These are phyloP conservation scores for Gremmenia infestans DNA, from an alignment of 2,329 filamentous ascomycete genomes.

Conservation along the genomic window DNA sequence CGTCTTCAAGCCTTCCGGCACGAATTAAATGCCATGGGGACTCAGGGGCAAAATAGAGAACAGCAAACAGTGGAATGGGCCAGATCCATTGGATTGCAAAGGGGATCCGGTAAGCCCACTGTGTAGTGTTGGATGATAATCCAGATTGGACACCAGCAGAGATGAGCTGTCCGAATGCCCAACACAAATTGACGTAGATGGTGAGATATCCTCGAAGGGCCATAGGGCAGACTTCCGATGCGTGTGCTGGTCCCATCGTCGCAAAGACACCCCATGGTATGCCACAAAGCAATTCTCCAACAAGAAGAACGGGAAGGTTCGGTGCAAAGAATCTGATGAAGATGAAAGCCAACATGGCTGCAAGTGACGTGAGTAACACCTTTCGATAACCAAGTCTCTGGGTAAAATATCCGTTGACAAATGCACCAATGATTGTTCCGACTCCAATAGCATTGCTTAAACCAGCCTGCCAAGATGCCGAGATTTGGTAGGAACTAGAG, in stretches of 20 bases:
- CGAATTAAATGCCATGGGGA: slow-evolving; percentile 45
- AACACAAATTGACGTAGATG: slow-evolving; percentile 42
- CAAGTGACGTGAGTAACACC: slow-evolving; percentile 40
- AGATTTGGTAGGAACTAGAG: slow-evolving; percentile 18
- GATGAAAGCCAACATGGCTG: slow-evolving; percentile 40
- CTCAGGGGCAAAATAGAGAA: slow-evolving; percentile 40
- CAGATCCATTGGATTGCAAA: slow-evolving; percentile 42
- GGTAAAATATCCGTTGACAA: slow-evolving; percentile 42
- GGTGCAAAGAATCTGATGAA: slow-evolving; percentile 45
- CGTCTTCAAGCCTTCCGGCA: slow-evolving; percentile 37
- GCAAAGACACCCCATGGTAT: slow-evolving; percentile 46
- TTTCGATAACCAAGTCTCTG: slow-evolving; percentile 44
- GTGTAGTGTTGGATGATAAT: slow-evolving; percentile 35
- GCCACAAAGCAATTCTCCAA: slow-evolving; percentile 43
- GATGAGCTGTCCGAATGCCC: slow-evolving; percentile 45
- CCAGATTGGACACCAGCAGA: slow-evolving; percentile 41
- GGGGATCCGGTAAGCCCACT: slow-evolving; percentile 37
- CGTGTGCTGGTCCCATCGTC: slow-evolving; percentile 40
- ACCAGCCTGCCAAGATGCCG: slow-evolving; percentile 29
- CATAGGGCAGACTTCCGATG: slow-evolving; percentile 40
- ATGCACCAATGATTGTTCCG: slow-evolving; percentile 39
- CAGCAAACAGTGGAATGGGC: slow-evolving; percentile 38
- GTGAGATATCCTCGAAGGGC: slow-evolving; percentile 40
- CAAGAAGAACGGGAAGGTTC: slow-evolving; percentile 40
- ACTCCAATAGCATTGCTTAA: slow-evolving; percentile 21